Evolutionary conservation across 1,139 yeast genomes (phyloP).

Genomic region (Lodderomyces elongisporus): DNA sequence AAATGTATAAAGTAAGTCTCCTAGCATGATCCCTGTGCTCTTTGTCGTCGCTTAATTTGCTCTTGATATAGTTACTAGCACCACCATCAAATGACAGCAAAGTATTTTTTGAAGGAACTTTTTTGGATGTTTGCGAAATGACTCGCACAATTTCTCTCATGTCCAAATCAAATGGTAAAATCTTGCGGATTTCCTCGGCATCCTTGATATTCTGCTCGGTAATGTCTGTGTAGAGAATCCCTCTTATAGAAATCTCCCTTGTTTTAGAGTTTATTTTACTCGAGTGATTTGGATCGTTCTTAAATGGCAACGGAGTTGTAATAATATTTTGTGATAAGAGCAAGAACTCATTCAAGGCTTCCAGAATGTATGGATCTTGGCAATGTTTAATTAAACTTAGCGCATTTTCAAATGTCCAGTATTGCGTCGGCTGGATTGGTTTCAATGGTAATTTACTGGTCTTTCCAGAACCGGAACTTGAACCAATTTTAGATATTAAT

Average conservation of each 20-base stretch:
- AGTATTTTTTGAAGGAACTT: slow-evolving; percentile 24
- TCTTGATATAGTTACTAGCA: slow-evolving; percentile 26
- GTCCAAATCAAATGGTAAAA: slow-evolving; percentile 25
- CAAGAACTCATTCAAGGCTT: slow-evolving; percentile 45
- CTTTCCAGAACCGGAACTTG: background rate
- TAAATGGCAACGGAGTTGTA: slow-evolving; percentile 34
- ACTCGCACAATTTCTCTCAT: slow-evolving; percentile 43
- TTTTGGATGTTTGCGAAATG: slow-evolving; percentile 34
- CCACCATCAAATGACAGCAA: slow-evolving; percentile 10
- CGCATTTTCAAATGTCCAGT: slow-evolving; percentile 44
- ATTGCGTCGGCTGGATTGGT: slow-evolving; percentile 35
- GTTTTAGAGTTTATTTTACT: slow-evolving; percentile 5
- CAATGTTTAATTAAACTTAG: slow-evolving; percentile 28
- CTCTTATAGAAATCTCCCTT: slow-evolving; percentile 34
- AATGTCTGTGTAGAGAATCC: slow-evolving; percentile 34
- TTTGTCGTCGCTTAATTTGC: slow-evolving; percentile 35
- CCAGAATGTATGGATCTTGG: slow-evolving; percentile 29
- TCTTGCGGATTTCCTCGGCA: slow-evolving; percentile 36
- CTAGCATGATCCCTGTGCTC: slow-evolving; percentile 27
- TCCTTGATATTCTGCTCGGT: slow-evolving; percentile 26
- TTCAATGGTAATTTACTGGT: slow-evolving; percentile 17
- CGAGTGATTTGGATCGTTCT: background rate
- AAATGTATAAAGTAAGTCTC: slow-evolving; percentile 26
- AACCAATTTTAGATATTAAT: too few species aligned
- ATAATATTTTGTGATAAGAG: slow-evolving; percentile 28